A percentile compares a stretch with the other conserved stretches of the same genome.
phyloP scores from a whole-genome alignment of 2,329 filamentous ascomycete species.

The Pseudonectria foliicola region DNA sequence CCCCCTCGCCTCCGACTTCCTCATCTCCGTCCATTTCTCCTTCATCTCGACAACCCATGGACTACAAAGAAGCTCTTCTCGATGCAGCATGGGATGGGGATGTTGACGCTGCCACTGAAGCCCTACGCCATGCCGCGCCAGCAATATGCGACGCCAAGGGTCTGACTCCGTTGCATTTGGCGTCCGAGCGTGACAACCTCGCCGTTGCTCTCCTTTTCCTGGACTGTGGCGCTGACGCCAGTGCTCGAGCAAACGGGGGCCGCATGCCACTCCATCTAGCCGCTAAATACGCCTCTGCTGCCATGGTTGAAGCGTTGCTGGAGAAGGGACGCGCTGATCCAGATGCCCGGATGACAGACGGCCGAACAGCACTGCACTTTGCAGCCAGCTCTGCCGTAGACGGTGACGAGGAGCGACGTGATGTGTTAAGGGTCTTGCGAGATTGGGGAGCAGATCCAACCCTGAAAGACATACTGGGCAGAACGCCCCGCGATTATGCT shows the following conservation, averaged over 20 bases:
- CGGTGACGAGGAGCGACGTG: constrained; percentile 24
- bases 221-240: constrained; percentile 20
- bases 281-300: constrained; percentile 21
- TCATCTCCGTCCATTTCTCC: neutral
- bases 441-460: constrained; percentile 25
- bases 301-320: constrained; percentile 25
- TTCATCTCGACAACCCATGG: neutral
- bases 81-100: constrained; percentile 29
- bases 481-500: constrained; percentile 24
- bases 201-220: constrained; percentile 27
- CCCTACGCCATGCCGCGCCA: constrained; percentile 17
- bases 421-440: constrained; percentile 22
- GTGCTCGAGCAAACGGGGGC: constrained; percentile 22
- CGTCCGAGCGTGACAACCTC: constrained; percentile 25
- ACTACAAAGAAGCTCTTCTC: constrained; percentile 18
- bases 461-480: constrained; percentile 18
- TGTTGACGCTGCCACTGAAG: constrained; percentile 16
- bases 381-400: constrained; percentile 24
- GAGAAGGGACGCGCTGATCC: constrained; percentile 24
- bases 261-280: constrained; percentile 27
- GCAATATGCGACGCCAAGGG: constrained; percentile 22
- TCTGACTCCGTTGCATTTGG: constrained; percentile 25
- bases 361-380: constrained; percentile 27
- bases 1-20: neutral
- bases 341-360: constrained; percentile 22